Percentiles rank a stretch among this genome's conserved stretches.
Conservation (phyloP, 2,329 filamentous ascomycete genomes). For the Colletotrichum sp. region DNA sequence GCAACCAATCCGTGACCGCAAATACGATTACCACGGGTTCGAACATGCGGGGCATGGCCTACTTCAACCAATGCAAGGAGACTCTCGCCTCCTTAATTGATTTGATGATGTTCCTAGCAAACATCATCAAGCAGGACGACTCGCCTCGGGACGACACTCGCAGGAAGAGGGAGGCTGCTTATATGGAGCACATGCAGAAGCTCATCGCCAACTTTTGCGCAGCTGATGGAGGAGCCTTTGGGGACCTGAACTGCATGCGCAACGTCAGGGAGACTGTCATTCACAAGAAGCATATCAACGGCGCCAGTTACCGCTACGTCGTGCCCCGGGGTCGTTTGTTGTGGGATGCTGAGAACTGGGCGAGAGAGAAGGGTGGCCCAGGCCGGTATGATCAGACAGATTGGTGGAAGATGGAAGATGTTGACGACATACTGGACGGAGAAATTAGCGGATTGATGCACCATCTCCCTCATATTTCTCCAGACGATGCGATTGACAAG, state of each 20-base stretch:
- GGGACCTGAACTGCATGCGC: background rate
- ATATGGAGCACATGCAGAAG: constrained; percentile 14
- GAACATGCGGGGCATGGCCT: background rate
- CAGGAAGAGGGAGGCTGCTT: background rate
- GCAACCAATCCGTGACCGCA: background rate
- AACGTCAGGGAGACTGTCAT: background rate
- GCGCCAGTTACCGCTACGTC: background rate
- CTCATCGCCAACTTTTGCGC: background rate
- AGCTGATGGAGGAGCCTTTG: background rate
- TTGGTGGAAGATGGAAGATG: background rate
- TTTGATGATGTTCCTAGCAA: constrained; percentile 22
- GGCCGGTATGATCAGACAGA: background rate
- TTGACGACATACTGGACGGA: background rate
- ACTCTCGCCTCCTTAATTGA: constrained; percentile 24
- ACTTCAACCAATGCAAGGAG: background rate
- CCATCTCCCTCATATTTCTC: background rate
- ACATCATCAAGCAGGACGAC: background rate
- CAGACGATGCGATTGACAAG: background rate
- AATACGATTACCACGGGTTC: background rate
- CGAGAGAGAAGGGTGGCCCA: background rate
- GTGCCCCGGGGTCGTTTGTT: background rate
- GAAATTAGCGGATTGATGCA: background rate
- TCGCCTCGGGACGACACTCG: background rate
- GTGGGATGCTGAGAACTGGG: constrained; percentile 1
- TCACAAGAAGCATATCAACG: background rate